Percentiles rank a stretch among this genome's conserved stretches.
Conservation (phyloP, 805 yeast genomes). For the Crinitomyces ghanaensis region DNA sequence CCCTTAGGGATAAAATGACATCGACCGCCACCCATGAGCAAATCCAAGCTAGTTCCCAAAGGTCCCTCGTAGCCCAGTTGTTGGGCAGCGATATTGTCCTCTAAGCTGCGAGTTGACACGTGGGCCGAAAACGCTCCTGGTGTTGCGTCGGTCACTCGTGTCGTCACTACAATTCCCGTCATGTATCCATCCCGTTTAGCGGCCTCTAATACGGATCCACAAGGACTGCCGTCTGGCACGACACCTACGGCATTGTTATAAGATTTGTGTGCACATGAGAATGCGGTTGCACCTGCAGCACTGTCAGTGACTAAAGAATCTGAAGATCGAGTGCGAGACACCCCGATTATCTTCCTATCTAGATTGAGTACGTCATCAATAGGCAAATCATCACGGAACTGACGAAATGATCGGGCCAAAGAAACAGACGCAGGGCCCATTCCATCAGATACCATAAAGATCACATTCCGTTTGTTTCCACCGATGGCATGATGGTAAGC, state of each 20-base stretch:
- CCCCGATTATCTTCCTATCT: slow-evolving; percentile 67
- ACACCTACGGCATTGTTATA: slow-evolving; percentile 94
- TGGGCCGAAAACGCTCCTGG: slow-evolving; percentile 87
- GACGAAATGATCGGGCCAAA: slow-evolving; percentile 65
- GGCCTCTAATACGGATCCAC: slow-evolving; percentile 84
- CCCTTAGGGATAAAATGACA: slow-evolving; percentile 61
- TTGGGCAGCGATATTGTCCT: slow-evolving; percentile 78
- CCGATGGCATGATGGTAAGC: no score
- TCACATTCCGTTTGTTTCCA: slow-evolving; percentile 67
- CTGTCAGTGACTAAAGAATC: slow-evolving; percentile 78
- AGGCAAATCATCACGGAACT: slow-evolving; percentile 42
- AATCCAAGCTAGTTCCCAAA: slow-evolving; percentile 67
- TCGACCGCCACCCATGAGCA: slow-evolving; percentile 86
- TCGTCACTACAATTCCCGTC: slow-evolving; percentile 88
- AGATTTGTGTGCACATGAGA: slow-evolving; percentile 70
- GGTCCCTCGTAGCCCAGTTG: slow-evolving; percentile 76
- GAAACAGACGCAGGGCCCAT: slow-evolving; percentile 87
- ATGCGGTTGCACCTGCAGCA: slow-evolving; percentile 97
- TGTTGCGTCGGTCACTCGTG: slow-evolving; percentile 88
- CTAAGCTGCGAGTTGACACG: slow-evolving; percentile 62
- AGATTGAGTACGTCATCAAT: slow-evolving; percentile 46
- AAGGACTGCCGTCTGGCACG: slow-evolving; percentile 51
- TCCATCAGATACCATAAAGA: slow-evolving; percentile 90
- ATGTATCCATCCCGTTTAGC: slow-evolving; percentile 67
- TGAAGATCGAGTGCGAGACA: slow-evolving; percentile 73